These are phyloP conservation scores for Stentor coeruleus DNA, from an alignment of 73 alveolate species.

Conservation along the genomic window DNA sequence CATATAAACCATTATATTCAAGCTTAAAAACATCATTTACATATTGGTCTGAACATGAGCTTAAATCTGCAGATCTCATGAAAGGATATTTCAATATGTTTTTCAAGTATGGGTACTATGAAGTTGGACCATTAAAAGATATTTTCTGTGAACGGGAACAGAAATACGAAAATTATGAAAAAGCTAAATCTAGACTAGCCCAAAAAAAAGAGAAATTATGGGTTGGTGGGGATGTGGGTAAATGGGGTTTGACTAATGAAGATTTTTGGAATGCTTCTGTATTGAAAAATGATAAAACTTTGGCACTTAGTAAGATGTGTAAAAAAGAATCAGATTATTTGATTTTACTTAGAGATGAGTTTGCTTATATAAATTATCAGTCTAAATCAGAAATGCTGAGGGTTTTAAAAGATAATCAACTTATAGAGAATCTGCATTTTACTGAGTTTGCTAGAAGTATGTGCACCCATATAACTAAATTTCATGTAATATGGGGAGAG, in stretches of 20 bases:
- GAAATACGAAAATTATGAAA: not conserved
- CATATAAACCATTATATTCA: not conserved
- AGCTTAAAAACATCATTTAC: not conserved
- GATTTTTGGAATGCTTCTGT: not conserved
- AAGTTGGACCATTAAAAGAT: not conserved
- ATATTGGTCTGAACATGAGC: not conserved
- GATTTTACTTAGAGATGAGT: not conserved
- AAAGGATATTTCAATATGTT: not conserved
- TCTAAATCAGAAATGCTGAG: not conserved
- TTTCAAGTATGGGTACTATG: not conserved
- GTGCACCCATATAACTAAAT: not conserved
- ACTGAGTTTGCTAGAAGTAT: not conserved
- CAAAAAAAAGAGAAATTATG: not conserved
- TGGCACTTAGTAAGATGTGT: not conserved
- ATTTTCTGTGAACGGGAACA: not conserved
- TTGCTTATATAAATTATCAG: not conserved
- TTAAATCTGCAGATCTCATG: not conserved
- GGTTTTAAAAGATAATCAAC: not conserved
- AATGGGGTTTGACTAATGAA: not conserved
- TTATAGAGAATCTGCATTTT: not conserved
- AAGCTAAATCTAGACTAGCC: not conserved
- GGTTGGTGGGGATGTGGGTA: not conserved
- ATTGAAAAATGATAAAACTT: not conserved
- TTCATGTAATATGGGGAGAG: not conserved
- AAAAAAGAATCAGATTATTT: not conserved